Evolutionary conservation across 129 eudicot genomes (phyloP).

Genomic region (Tanacetum coccineum): DNA sequence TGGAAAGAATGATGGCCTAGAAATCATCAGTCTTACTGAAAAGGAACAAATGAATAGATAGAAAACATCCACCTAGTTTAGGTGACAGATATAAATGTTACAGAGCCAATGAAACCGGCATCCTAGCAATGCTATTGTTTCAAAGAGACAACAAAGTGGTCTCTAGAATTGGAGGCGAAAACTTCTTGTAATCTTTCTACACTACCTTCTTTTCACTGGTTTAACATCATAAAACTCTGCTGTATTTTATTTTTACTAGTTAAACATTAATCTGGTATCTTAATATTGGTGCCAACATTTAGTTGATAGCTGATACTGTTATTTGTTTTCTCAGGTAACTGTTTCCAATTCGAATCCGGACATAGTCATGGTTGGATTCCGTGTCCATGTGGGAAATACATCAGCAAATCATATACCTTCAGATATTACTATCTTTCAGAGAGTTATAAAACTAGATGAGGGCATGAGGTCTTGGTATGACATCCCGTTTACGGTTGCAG

Average conservation of each 20-base stretch:
- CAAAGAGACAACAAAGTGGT: not conserved
- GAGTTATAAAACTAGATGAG: constrained; percentile 83
- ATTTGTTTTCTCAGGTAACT: constrained; percentile 53
- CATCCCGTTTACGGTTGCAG: constrained; percentile 95
- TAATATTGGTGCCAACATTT: not conserved
- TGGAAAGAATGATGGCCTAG: too few species aligned
- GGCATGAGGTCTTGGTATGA: constrained; percentile 99
- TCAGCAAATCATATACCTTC: constrained; percentile 94
- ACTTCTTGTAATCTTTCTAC: not conserved
- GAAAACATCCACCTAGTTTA: not conserved
- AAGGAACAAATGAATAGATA: not conserved
- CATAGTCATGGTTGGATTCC: constrained; percentile 95
- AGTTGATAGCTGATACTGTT: constrained; percentile 1
- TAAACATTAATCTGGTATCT: not conserved
- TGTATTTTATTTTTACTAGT: not conserved
- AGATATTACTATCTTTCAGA: constrained; percentile 88
- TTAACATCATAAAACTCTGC: too few species aligned
- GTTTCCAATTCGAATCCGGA: constrained; percentile 91
- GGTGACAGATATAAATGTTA: too few species aligned
- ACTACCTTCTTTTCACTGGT: too few species aligned
- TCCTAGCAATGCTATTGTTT: too few species aligned
- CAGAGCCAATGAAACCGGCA: too few species aligned
- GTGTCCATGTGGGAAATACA: constrained; percentile 92
- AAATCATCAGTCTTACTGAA: not conserved
- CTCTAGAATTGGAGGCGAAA: not conserved